Evolutionary conservation across 768 basidiomycete species (phyloP), one percentile per base, ranked within the genome.

Genomic region (Calvatia gigantea): DNA sequence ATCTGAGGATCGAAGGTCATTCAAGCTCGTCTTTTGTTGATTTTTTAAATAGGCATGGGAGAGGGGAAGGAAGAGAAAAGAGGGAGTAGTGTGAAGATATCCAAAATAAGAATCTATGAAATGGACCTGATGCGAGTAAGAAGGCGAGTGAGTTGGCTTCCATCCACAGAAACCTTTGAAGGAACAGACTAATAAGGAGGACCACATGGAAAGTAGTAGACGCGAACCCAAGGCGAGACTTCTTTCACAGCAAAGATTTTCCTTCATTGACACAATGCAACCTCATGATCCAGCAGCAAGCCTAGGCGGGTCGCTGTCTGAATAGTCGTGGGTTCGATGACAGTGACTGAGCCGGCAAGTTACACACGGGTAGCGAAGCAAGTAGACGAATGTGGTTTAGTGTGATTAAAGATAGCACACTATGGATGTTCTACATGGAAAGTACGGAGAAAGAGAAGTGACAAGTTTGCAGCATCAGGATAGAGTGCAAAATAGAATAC

Each of bases 401-500:
- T n/a, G n/a, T n/a, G n/a, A n/a, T n/a, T n/a, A 53, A 44, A 53
- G 19, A 53, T 43, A 53, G 51, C 41, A 53, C 29, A n/a, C 17
- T 17, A 48, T 21, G 0, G 29, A 48, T 17, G 33, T 48, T 48
- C 46, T 48, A 17, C 51, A 8, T 39, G 29, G 37, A 51, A 41
- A 47, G 33, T 27, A 32, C 44, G 37, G 29, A 48, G 14, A 32
- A 57, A 33, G 45, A 29, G 37, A 50, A 25, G 17, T 17, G n/a
- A 54, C 56, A 60, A 55, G 57, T 64, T 62, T 62, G 50, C 54
- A 58, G 53, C 47, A 51, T 51, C 56, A 54, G 15, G 41, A 38
- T 29, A 6, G 45, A n/a, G 47, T 61, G 61, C 49, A 55, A 57
- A 60, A 61, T 67, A 69, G 62, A 67, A 65, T 69, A 69, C 67